Percentiles rank a stretch among this genome's conserved stretches.
phyloP scores from a whole-genome alignment of 1,284 basidiomycete species.

The Melampsora americana region DNA sequence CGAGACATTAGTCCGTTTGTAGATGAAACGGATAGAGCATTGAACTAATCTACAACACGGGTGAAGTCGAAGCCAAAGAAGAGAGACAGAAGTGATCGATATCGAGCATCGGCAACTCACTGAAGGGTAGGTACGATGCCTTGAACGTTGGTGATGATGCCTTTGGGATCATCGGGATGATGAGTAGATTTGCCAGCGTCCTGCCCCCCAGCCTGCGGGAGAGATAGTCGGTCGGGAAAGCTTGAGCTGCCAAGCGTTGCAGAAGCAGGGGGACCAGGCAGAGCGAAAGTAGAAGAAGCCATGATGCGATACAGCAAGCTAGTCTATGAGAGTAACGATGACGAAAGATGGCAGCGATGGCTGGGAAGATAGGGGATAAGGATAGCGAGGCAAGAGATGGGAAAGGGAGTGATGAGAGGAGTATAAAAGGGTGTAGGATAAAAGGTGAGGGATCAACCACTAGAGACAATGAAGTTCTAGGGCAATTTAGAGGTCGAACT shows the following conservation, averaged over 20 bases:
- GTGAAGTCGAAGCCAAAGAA: background rate
- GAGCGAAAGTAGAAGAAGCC: slow-evolving; percentile 33
- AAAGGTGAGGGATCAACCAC: background rate
- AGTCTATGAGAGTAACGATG: background rate
- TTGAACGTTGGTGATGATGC: slow-evolving; percentile 51
- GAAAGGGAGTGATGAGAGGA: background rate
- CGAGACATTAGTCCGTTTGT: slow-evolving; percentile 15
- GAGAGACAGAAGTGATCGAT: background rate
- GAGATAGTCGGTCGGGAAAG: slow-evolving; percentile 26
- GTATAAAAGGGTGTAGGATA: background rate
- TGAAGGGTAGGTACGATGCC: slow-evolving; percentile 56
- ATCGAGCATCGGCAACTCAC: slow-evolving; percentile 49
- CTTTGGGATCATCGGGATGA: slow-evolving; percentile 45
- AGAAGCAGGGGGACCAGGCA: slow-evolving; percentile 42
- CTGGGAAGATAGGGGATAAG: background rate
- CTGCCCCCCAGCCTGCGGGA: slow-evolving; percentile 17
- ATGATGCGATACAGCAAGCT: background rate
- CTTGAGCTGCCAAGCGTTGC: slow-evolving; percentile 17
- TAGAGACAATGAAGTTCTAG: slow-evolving; percentile 44
- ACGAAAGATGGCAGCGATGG: background rate
- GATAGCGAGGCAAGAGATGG: background rate
- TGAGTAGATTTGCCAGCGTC: slow-evolving; percentile 44
- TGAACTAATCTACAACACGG: background rate
- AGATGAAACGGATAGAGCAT: background rate
- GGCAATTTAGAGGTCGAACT: slow-evolving; percentile 9